Base-by-base conservation (phyloP, 495 filamentous ascomycete species). In the Clavariopsis aquatica region DNA sequence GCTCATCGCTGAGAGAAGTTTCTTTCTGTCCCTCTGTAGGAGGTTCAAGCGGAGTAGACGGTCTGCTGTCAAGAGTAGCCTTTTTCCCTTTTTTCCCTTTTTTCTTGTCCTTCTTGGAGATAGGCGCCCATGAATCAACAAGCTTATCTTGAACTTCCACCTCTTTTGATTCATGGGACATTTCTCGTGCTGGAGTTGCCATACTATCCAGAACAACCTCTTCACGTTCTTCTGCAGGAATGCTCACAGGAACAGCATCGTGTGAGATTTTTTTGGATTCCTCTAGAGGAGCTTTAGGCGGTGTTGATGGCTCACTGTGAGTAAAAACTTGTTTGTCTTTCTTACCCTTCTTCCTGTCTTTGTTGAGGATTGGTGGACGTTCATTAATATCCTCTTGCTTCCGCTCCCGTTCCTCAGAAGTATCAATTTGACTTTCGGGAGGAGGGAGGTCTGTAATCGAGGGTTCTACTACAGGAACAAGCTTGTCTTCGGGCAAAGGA, bases 81-180 rank as follows among this genome's bases (percentile, higher is more conserved):
- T 43, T 43, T 17, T 43, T 43, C 5, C 13, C 13, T 17, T 43
- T 43, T n/a, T 43, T 43, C 38, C 5, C 38, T 17, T 65, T 71
- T 61, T 71, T 71, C 31, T 57, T 62, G 24, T 69, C 59, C 34
- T 69, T 71, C 49, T 59, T 61, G 2, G 68, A 64, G 17, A 68
- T 56, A 9, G 62, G 62, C 12, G 45, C 47, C 45, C 31, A 26
- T 26, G 52, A 27, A 36, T 57, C 61, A 52, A 43, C 13, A 17
- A 43, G 9, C 12, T 43, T 17, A 15, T 43, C 38, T 43, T 43
- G 38, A 17, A 10, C 38, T 43, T 8, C 9, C 38, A 23, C 19
- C 13, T 57, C 45, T 13, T 49, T 51, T 13, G n/a, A n/a, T n/a
- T 49, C 51, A 31, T 63, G n/a, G 34, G 20, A 17, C 19, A 26